Percentiles rank a stretch among this genome's conserved stretches.
Evolutionary conservation across 176 grass and related monocot genomes (phyloP).

Genomic region (Areca catechu): DNA sequence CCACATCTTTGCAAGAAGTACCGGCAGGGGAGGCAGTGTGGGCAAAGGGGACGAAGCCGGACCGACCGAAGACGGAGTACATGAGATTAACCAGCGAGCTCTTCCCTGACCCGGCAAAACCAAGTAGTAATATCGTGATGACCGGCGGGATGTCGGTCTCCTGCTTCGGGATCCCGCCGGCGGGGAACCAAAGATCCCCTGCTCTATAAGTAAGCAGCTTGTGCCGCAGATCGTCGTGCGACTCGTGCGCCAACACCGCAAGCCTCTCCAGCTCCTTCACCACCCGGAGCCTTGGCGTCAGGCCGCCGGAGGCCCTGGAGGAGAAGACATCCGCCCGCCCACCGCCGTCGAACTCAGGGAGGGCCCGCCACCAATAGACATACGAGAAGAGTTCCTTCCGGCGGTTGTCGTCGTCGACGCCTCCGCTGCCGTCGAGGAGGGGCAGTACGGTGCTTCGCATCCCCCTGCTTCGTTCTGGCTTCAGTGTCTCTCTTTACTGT

Average conservation of each 20-base stretch:
- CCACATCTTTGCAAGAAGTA: neutral
- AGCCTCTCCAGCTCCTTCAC: conserved; percentile 20
- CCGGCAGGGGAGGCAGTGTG: conserved; percentile 13
- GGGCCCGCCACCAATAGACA: no score
- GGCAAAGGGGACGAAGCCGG: conserved; percentile 17
- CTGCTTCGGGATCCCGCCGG: conserved; percentile 18
- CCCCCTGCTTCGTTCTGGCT: no score
- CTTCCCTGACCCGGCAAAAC: conserved; percentile 12
- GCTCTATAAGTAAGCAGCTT: conserved; percentile 15
- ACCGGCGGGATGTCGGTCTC: conserved; percentile 20
- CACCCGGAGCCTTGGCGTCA: neutral
- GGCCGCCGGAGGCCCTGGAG: neutral
- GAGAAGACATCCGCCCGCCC: no score
- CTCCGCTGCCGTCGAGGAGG: no score
- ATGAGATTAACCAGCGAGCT: conserved; percentile 18
- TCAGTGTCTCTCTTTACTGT: no score
- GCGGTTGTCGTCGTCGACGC: no score
- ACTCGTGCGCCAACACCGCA: conserved; percentile 3
- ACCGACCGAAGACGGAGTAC: conserved; percentile 25
- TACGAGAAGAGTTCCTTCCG: no score
- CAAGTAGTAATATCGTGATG: conserved; percentile 14
- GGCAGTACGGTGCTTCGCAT: no score
- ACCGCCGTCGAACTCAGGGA: no score
- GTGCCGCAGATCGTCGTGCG: conserved; percentile 21
- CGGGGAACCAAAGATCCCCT: conserved; percentile 22